These are phyloP conservation scores for Paramecium tetraurelia DNA, from an alignment of 73 alveolate genomes.

Conservation along the genomic window DNA sequence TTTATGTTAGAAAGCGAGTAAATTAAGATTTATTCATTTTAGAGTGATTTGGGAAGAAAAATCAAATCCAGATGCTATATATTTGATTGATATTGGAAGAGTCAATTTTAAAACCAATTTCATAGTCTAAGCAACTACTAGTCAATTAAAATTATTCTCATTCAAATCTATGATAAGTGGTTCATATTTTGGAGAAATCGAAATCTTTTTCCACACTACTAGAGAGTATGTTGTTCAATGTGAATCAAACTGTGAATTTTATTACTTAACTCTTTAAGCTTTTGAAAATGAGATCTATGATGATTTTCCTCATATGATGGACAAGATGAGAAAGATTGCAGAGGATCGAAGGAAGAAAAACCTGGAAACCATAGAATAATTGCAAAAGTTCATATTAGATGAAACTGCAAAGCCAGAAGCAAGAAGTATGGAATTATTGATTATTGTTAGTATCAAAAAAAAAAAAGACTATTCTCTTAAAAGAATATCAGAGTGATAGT, in stretches of 20 bases:
- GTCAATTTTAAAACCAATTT: conserved; percentile 63
- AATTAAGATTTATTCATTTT: neutral
- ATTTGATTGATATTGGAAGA: conserved; percentile 75
- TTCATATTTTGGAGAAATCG: conserved; percentile 84
- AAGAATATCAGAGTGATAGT: neutral
- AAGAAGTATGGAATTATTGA: neutral
- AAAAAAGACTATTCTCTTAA: neutral
- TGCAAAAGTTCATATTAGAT: neutral
- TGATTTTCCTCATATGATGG: conserved; percentile 60
- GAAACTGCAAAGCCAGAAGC: conserved; percentile 11
- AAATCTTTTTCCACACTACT: conserved; percentile 57
- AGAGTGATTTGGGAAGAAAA: conserved; percentile 64
- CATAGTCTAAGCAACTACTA: conserved; percentile 36
- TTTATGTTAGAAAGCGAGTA: conserved; percentile 66
- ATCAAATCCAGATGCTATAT: conserved; percentile 77
- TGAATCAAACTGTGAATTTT: conserved; percentile 32
- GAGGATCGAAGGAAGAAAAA: conserved; percentile 39
- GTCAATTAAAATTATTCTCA: neutral
- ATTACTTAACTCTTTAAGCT: conserved; percentile 52
- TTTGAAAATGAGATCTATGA: conserved; percentile 48
- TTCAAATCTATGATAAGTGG: conserved; percentile 74
- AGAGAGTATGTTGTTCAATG: conserved; percentile 55
- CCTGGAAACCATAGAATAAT: neutral
- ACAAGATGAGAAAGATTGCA: conserved; percentile 59
- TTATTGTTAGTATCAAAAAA: neutral